Evolutionary conservation across 2,329 filamentous ascomycete genomes (phyloP).

Genomic region (Sporothrix euskadiensis): DNA sequence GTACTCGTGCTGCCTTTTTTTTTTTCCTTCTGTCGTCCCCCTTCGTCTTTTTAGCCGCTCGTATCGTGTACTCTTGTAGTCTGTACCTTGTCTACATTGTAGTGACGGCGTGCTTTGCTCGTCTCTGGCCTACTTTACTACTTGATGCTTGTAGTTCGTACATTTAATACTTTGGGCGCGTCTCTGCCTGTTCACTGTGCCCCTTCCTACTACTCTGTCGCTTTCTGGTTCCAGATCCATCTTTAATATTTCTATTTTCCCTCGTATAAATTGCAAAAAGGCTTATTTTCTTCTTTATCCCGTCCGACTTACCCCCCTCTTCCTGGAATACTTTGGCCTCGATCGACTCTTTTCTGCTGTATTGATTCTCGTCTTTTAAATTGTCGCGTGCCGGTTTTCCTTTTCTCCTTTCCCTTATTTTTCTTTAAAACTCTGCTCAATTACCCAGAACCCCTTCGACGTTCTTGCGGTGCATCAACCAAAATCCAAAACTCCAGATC

Average conservation of each 20-base stretch:
- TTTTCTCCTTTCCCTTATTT: conserved; percentile 11
- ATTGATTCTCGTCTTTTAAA: not conserved
- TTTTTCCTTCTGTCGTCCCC: not conserved
- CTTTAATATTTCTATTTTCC: not conserved
- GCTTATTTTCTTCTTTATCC: conserved; percentile 12
- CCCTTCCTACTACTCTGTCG: not conserved
- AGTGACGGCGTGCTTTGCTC: not conserved
- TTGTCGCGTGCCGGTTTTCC: conserved; percentile 11
- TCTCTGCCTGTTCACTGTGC: not conserved
- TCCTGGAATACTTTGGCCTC: not conserved
- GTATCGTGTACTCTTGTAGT: not conserved
- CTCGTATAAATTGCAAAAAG: conserved; percentile 20
- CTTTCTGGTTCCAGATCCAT: not conserved
- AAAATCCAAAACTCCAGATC: not conserved
- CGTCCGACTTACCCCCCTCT: not conserved
- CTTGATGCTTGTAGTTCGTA: not conserved
- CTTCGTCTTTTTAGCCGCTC: conserved; percentile 6
- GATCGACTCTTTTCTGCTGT: not conserved
- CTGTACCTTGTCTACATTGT: not conserved
- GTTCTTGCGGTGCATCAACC: not conserved
- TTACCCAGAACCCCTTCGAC: not conserved
- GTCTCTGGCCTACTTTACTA: not conserved
- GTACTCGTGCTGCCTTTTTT: not conserved
- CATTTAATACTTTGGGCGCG: not conserved
- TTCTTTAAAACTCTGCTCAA: not conserved